Percentiles rank a stretch among this genome's conserved stretches.
These are phyloP conservation scores for Darksidea phi DNA, from an alignment of 495 filamentous ascomycete genomes.

Conservation along the genomic window DNA sequence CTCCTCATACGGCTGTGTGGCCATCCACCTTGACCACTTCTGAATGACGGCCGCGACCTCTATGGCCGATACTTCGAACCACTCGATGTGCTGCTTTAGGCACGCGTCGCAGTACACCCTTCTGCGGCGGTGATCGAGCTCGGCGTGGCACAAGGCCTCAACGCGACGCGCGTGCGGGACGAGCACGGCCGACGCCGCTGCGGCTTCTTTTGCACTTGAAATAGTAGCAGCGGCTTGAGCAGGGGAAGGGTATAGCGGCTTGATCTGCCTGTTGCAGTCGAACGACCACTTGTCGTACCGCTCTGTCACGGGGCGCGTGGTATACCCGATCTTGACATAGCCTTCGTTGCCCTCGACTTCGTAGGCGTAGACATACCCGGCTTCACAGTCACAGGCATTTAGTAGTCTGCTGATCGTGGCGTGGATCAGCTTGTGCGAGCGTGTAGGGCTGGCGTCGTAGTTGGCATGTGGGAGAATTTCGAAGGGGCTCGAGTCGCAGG, in stretches of 20 bases:
- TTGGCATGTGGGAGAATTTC: slow-evolving; percentile 2
- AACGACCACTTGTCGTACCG: slow-evolving; percentile 12
- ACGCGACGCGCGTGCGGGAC: slow-evolving; percentile 7
- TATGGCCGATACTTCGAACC: slow-evolving; percentile 13
- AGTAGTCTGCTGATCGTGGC: slow-evolving; percentile 1
- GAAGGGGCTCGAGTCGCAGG: slow-evolving; percentile 11
- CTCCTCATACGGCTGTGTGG: slow-evolving; percentile 10
- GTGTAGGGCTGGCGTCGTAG: background rate
- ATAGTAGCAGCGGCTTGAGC: too few species aligned
- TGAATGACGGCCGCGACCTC: slow-evolving; percentile 14
- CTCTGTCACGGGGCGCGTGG: background rate
- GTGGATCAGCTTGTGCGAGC: background rate
- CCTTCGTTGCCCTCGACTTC: slow-evolving; percentile 15
- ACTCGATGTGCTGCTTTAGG: slow-evolving; percentile 22
- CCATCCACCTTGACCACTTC: slow-evolving; percentile 20
- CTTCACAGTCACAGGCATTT: background rate
- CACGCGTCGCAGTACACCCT: slow-evolving; percentile 7
- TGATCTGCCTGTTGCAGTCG: slow-evolving; percentile 17
- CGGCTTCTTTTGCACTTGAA: too few species aligned
- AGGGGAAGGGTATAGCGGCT: slow-evolving; percentile 14
- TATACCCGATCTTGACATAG: slow-evolving; percentile 16
- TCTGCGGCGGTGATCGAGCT: slow-evolving; percentile 5
- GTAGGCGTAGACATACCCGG: slow-evolving; percentile 12
- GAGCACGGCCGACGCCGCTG: slow-evolving; percentile 1
- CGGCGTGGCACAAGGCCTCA: slow-evolving; percentile 16